These are phyloP conservation scores for Geotrichum australiense DNA, from an alignment of 1,139 yeast genomes.

Conservation along the genomic window DNA sequence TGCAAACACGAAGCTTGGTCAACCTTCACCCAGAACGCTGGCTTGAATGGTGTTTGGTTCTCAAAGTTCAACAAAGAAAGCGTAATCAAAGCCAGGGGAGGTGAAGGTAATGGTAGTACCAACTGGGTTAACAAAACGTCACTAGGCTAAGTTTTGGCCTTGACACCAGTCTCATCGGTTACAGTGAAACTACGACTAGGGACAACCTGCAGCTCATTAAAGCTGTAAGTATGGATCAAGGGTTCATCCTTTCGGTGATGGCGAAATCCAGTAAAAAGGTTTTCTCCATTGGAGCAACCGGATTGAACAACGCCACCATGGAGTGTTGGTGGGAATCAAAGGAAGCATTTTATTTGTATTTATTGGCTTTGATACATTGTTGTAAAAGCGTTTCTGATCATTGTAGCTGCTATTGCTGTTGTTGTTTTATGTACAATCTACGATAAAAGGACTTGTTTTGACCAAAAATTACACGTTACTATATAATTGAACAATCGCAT, in stretches of 20 bases:
- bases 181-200: slow-evolving; percentile 59
- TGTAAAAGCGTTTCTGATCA: slow-evolving; percentile 58
- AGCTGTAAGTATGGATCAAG: slow-evolving; percentile 54
- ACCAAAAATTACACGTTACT: too few relatives aligned
- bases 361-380: slow-evolving; percentile 45
- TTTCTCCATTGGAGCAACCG: slow-evolving; percentile 50
- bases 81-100: slow-evolving; percentile 57
- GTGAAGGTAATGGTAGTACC: slow-evolving; percentile 63
- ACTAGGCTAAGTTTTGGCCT: slow-evolving; percentile 52
- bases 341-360: slow-evolving; percentile 50
- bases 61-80: slow-evolving; percentile 62
- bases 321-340: slow-evolving; percentile 51
- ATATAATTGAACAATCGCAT: too few relatives aligned
- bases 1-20: too few relatives aligned
- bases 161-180: slow-evolving; percentile 55
- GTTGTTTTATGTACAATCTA: too few relatives aligned
- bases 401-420: too few relatives aligned
- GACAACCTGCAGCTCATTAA: slow-evolving; percentile 66
- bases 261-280: slow-evolving; percentile 60
- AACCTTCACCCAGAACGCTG: too few relatives aligned
- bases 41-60: too few relatives aligned
- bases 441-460: too few relatives aligned
- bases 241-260: slow-evolving; percentile 61
- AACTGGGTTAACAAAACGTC: slow-evolving; percentile 58
- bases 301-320: slow-evolving; percentile 58